These are phyloP conservation scores for Suillus bovinus DNA, from an alignment of 768 basidiomycete species.

Conservation along the genomic window DNA sequence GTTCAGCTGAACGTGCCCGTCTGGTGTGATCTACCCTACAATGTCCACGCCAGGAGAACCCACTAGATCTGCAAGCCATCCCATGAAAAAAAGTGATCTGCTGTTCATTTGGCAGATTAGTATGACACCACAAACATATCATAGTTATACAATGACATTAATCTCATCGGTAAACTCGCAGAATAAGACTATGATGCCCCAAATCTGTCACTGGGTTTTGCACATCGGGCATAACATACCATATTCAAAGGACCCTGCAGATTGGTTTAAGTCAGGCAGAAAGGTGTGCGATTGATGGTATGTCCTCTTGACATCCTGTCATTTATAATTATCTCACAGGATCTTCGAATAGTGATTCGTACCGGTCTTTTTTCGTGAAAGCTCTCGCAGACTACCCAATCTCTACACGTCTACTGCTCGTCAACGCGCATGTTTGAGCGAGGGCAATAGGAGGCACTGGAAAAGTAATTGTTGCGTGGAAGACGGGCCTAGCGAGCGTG, in stretches of 20 bases:
- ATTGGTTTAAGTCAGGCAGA: constrained; percentile 71
- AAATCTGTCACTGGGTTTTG: constrained; percentile 74
- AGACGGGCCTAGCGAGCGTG: constrained; percentile 66
- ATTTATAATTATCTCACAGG: neutral
- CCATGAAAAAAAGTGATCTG: too few relatives aligned
- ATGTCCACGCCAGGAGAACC: too few relatives aligned
- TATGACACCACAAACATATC: too few relatives aligned
- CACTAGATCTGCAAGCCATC: too few relatives aligned
- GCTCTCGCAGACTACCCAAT: constrained; percentile 78
- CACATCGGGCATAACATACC: constrained; percentile 75
- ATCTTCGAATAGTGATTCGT: constrained; percentile 62
- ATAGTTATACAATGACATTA: too few relatives aligned
- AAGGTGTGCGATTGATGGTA: constrained; percentile 88
- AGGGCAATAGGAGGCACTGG: constrained; percentile 78
- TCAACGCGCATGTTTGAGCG: constrained; percentile 74
- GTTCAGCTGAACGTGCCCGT: too few relatives aligned
- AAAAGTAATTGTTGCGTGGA: constrained; percentile 80
- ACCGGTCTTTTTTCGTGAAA: constrained; percentile 77
- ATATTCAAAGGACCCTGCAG: constrained; percentile 67
- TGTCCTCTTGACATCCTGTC: constrained; percentile 14
- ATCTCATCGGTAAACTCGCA: too few relatives aligned
- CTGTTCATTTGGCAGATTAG: too few relatives aligned
- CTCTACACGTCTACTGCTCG: constrained; percentile 70
- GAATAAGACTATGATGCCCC: too few relatives aligned
- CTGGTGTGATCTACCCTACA: too few relatives aligned